phyloP scores from a whole-genome alignment of 768 basidiomycete species.

The Suillus clintonianus region DNA sequence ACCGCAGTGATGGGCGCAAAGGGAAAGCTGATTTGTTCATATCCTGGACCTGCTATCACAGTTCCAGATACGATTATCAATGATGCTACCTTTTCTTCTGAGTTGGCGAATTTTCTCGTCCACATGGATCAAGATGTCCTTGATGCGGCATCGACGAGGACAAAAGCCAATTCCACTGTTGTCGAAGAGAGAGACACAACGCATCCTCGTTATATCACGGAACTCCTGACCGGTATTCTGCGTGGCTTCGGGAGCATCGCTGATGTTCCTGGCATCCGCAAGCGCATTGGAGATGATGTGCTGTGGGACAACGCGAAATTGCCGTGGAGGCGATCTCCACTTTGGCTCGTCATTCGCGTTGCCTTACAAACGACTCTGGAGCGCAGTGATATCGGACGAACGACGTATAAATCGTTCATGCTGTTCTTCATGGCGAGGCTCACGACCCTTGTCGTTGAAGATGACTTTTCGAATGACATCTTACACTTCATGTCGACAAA shows the following conservation, averaged over 20 bases:
- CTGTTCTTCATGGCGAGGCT: constrained; percentile 29
- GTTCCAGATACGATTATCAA: constrained; percentile 32
- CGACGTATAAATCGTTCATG: constrained; percentile 36
- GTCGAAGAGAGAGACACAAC: constrained; percentile 30
- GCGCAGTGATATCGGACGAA: constrained; percentile 11
- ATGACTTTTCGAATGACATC: constrained; percentile 29
- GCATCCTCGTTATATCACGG: constrained; percentile 50
- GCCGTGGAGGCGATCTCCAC: no score
- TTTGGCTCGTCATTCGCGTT: no score
- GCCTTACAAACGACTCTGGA: constrained; percentile 25
- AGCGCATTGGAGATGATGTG: constrained; percentile 50
- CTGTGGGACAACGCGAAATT: constrained; percentile 38
- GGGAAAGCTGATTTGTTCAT: constrained; percentile 48
- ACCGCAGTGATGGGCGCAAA: constrained; percentile 35
- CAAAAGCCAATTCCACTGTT: constrained; percentile 36
- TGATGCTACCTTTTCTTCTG: constrained; percentile 29
- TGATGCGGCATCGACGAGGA: constrained; percentile 30
- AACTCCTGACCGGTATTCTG: constrained; percentile 46
- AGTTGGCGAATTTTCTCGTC: constrained; percentile 41
- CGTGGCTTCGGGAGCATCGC: constrained; percentile 33
- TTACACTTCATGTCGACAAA: constrained; percentile 41
- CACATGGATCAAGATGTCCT: constrained; percentile 34
- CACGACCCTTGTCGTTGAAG: constrained; percentile 2
- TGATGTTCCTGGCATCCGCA: constrained; percentile 32
- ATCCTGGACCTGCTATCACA: constrained; percentile 46